Evolutionary conservation across 2,329 filamentous ascomycete genomes (phyloP).

Genomic region (Magnaporthiopsis rhizophila): DNA sequence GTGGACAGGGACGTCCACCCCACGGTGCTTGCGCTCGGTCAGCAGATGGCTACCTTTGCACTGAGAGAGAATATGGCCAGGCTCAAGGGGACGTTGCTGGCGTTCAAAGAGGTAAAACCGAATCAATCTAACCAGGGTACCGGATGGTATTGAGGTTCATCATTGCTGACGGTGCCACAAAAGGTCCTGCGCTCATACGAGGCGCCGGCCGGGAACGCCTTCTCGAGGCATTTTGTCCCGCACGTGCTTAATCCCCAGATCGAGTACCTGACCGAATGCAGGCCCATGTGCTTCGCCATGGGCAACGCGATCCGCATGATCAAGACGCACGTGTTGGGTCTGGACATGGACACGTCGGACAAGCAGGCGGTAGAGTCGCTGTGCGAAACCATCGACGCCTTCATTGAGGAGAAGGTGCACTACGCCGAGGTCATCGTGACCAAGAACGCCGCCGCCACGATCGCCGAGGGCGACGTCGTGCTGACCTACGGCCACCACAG

Average conservation of each 20-base stretch:
- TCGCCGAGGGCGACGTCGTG: slow-evolving; percentile 71
- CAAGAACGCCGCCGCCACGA: slow-evolving; percentile 64
- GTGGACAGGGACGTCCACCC: slow-evolving; percentile 78
- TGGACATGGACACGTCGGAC: slow-evolving; percentile 81
- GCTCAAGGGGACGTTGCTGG: slow-evolving; percentile 77
- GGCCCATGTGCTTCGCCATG: slow-evolving; percentile 95
- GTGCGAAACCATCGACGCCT: slow-evolving; percentile 74
- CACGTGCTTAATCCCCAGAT: slow-evolving; percentile 93
- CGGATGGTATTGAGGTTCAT: background rate
- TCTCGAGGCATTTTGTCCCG: slow-evolving; percentile 84
- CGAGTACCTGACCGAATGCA: slow-evolving; percentile 84
- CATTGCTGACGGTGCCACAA: slow-evolving; percentile 13
- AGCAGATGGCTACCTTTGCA: slow-evolving; percentile 84
- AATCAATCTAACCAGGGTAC: no score
- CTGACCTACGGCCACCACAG: slow-evolving; percentile 82
- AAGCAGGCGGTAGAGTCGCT: slow-evolving; percentile 72
- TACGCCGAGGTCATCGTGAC: slow-evolving; percentile 83
- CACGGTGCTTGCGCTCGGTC: slow-evolving; percentile 72
- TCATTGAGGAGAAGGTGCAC: slow-evolving; percentile 83
- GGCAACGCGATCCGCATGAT: slow-evolving; percentile 93
- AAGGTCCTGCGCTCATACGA: slow-evolving; percentile 90
- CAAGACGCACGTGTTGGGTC: slow-evolving; percentile 84
- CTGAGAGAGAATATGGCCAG: slow-evolving; percentile 85
- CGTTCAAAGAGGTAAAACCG: slow-evolving; percentile 89
- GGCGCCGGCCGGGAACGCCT: slow-evolving; percentile 74